These are phyloP conservation scores for Fragosphaeria purpurea DNA, from an alignment of 2,329 filamentous ascomycete species.

Conservation along the genomic window DNA sequence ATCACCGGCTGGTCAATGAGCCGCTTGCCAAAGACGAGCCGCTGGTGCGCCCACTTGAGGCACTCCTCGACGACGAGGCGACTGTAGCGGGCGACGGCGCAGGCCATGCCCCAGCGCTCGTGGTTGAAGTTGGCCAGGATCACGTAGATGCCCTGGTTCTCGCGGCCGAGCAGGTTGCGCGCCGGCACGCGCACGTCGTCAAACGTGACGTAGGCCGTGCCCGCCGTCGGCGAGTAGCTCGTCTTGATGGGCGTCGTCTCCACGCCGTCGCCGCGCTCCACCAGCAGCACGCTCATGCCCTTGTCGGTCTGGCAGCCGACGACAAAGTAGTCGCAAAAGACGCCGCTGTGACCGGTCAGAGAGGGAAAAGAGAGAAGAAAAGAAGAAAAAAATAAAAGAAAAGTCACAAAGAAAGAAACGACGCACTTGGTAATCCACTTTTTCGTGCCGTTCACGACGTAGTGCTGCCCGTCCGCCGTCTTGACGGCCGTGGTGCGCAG, in stretches of 20 bases:
- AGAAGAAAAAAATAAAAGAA: neutral
- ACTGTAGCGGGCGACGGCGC: slow-evolving; percentile 53
- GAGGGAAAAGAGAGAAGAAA: neutral
- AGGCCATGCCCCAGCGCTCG: slow-evolving; percentile 69
- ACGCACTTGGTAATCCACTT: slow-evolving; percentile 72
- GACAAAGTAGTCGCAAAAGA: slow-evolving; percentile 76
- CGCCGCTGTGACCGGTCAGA: slow-evolving; percentile 19
- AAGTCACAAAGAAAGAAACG: slow-evolving; percentile 5
- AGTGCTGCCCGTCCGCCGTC: slow-evolving; percentile 64
- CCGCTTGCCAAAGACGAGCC: slow-evolving; percentile 72
- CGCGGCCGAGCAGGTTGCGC: slow-evolving; percentile 66
- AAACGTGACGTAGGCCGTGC: slow-evolving; percentile 70
- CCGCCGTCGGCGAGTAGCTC: slow-evolving; percentile 68
- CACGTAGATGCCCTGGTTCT: slow-evolving; percentile 78
- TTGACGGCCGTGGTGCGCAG: slow-evolving; percentile 70
- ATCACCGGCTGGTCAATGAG: slow-evolving; percentile 78
- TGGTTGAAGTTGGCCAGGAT: slow-evolving; percentile 86
- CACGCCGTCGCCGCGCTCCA: slow-evolving; percentile 63
- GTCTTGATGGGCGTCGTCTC: slow-evolving; percentile 74
- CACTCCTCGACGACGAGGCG: slow-evolving; percentile 71
- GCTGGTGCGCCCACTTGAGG: slow-evolving; percentile 81
- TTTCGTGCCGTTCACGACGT: slow-evolving; percentile 63
- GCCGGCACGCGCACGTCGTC: slow-evolving; percentile 80
- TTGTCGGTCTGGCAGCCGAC: slow-evolving; percentile 70
- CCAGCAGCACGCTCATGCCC: slow-evolving; percentile 66